These are phyloP conservation scores for Mycena sp. DNA, from an alignment of 1,284 basidiomycete species.

Conservation along the genomic window DNA sequence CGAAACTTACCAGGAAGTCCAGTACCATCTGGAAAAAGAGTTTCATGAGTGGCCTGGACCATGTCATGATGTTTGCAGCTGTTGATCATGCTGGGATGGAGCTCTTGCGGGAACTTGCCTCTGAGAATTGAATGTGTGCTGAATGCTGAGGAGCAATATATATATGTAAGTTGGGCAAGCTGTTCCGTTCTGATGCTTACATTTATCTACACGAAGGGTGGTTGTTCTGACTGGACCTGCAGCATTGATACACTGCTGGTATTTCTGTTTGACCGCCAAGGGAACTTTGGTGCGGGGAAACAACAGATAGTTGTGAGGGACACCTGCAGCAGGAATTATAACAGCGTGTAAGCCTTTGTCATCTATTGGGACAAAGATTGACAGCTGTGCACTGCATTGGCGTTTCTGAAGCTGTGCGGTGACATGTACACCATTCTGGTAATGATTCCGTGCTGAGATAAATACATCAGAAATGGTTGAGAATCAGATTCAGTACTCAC, in stretches of 20 bases:
- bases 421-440: not conserved
- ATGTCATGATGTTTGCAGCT: not conserved
- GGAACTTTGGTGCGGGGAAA: slow-evolving; percentile 7
- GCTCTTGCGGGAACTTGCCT: not conserved
- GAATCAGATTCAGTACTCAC: not conserved
- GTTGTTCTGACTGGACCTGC: not conserved
- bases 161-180: no score
- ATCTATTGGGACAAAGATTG: slow-evolving; percentile 6
- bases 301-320: not conserved
- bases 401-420: not conserved
- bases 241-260: not conserved
- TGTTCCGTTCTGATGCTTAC: not conserved
- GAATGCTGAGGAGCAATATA: not conserved
- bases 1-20: not conserved
- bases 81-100: not conserved
- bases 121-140: not conserved
- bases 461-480: not conserved
- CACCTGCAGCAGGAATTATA: not conserved
- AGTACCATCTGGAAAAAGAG: not conserved
- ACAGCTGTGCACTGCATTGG: not conserved
- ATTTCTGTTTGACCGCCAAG: not conserved
- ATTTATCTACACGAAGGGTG: slow-evolving; percentile 10
- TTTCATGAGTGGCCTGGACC: not conserved
- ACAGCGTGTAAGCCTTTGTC: not conserved
- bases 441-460: not conserved